A percentile compares a stretch with the other conserved stretches of the same genome.
Conservation (phyloP, 805 yeast genomes). For the Ascoidea rubescens region DNA sequence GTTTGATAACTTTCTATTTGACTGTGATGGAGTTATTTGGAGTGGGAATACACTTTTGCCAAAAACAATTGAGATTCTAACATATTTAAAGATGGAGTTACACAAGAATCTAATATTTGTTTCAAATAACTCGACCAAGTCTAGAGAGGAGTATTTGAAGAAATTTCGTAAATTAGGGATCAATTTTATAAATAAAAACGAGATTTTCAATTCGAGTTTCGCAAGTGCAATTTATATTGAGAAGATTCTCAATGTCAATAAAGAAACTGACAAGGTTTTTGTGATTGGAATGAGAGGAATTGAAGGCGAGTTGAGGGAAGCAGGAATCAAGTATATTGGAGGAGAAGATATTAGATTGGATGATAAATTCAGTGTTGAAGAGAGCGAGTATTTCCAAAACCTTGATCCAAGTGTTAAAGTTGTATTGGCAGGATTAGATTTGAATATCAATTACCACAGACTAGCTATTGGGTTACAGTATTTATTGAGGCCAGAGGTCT, state of each 20-base stretch:
- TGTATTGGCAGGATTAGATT: conserved; percentile 81
- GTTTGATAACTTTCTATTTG: conserved; percentile 82
- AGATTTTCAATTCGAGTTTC: conserved; percentile 84
- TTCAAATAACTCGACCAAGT: conserved; percentile 90
- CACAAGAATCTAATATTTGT: conserved; percentile 76
- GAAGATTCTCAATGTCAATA: conserved; percentile 61
- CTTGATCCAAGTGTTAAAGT: conserved; percentile 70
- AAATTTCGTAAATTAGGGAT: conserved; percentile 54
- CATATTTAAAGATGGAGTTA: conserved; percentile 28
- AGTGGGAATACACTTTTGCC: conserved; percentile 75
- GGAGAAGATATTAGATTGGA: conserved; percentile 66
- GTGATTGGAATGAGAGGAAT: conserved; percentile 85
- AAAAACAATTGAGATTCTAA: conserved; percentile 60
- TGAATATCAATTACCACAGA: conserved; percentile 66
- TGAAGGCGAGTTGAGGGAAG: conserved; percentile 56
- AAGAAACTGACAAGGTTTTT: conserved; percentile 64
- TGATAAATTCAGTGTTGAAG: conserved; percentile 30
- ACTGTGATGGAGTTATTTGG: conserved; percentile 98
- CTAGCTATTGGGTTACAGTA: conserved; percentile 75
- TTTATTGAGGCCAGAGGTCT: conserved; percentile 44
- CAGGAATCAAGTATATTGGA: conserved; percentile 72
- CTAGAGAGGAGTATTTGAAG: conserved; percentile 58
- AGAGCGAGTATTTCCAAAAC: conserved; percentile 17
- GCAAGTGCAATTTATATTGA: conserved; percentile 81
- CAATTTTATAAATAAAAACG: conserved; percentile 30